phyloP scores from a whole-genome alignment of 2,329 filamentous ascomycete species.

The Cladophialophora psammophila region DNA sequence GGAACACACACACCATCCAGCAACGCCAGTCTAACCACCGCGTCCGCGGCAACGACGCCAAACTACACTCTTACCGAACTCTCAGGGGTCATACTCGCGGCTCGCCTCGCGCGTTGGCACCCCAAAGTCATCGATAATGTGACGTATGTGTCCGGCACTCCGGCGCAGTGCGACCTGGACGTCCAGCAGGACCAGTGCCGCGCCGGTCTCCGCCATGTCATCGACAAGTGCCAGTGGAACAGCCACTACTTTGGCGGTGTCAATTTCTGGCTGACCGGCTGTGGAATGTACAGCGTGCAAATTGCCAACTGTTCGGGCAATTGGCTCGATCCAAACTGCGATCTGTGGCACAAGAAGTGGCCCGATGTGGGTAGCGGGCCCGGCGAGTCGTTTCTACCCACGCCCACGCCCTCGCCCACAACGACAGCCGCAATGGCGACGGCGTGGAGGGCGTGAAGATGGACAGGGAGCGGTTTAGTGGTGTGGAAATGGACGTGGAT shows the following conservation, averaged over 20 bases:
- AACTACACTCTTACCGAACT: conserved; percentile 29
- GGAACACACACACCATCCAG: too few species aligned
- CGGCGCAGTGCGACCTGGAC: conserved; percentile 25
- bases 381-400: background rate
- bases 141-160: conserved; percentile 16
- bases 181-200: conserved; percentile 18
- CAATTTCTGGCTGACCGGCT: conserved; percentile 15
- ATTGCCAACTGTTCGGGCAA: conserved; percentile 25
- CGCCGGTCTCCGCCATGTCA: background rate
- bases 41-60: background rate
- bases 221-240: conserved; percentile 26
- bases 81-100: conserved; percentile 14
- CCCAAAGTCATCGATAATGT: background rate
- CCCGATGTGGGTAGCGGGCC: conserved; percentile 15
- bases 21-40: background rate
- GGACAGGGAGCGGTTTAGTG: background rate
- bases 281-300: conserved; percentile 20
- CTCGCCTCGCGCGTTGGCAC: conserved; percentile 8
- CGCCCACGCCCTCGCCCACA: background rate
- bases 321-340: conserved; percentile 22
- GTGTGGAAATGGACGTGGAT: background rate
- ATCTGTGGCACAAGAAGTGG: conserved; percentile 24
- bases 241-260: conserved; percentile 24
- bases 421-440: background rate
- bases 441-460: background rate